Percentiles rank a stretch among this genome's conserved stretches.
phyloP scores from a whole-genome alignment of 306 rosid genomes.

The Betula pendula region DNA sequence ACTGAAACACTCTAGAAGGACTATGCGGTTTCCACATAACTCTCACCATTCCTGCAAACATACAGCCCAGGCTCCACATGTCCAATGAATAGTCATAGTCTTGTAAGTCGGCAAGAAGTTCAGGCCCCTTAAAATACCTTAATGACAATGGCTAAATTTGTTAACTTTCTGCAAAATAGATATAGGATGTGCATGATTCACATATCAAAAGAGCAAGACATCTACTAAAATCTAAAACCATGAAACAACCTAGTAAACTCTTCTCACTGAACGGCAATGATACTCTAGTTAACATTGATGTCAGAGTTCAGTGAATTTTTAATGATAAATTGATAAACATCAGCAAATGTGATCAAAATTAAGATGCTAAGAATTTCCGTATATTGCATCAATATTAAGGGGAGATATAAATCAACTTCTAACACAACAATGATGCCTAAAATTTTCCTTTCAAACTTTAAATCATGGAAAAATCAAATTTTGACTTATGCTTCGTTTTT shows the following conservation, averaged over 20 bases:
- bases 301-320: background rate
- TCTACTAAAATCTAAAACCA: background rate
- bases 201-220: background rate
- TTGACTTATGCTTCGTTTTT: too few species aligned
- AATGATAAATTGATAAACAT: background rate
- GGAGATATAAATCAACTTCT: background rate
- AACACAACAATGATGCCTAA: background rate
- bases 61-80: slow-evolving; percentile 99
- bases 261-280: background rate
- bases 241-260: background rate
- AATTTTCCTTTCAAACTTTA: background rate
- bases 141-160: slow-evolving; percentile 27
- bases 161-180: background rate
- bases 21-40: slow-evolving; percentile 23
- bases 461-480: background rate
- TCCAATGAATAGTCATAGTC: slow-evolving; percentile 89
- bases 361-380: background rate
- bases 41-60: slow-evolving; percentile 99
- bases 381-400: background rate
- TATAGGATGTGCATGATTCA: background rate
- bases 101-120: slow-evolving; percentile 83
- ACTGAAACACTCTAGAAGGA: background rate
- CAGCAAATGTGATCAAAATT: background rate
- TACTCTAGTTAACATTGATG: background rate
- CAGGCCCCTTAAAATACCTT: slow-evolving; percentile 92